Percentiles rank a stretch among this genome's conserved stretches.
These are phyloP conservation scores for Rhodotorula glutinis DNA, from an alignment of 1,284 basidiomycete species.

Conservation along the genomic window DNA sequence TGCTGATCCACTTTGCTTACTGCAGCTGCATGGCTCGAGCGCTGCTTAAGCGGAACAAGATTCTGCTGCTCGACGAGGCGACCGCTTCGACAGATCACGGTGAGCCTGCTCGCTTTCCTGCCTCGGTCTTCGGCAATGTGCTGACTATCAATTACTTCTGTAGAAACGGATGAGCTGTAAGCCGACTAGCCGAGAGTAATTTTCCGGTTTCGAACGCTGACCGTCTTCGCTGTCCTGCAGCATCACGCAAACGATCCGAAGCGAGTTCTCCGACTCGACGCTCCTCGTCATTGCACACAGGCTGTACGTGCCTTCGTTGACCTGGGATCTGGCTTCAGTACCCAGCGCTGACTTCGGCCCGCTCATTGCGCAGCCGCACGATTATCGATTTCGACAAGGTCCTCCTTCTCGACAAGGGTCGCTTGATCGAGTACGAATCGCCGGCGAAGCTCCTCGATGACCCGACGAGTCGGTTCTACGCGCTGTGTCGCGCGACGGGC, in stretches of 20 bases:
- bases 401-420: conserved; percentile 49
- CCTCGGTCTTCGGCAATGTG: not conserved
- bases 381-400: conserved; percentile 51
- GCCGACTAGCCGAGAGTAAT: conserved; percentile 39
- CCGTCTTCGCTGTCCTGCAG: not conserved
- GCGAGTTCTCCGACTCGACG: conserved; percentile 64
- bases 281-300: conserved; percentile 64
- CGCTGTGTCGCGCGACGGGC: conserved; percentile 34
- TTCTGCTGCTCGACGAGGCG: conserved; percentile 73
- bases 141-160: not conserved
- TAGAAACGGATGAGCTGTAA: conserved; percentile 65
- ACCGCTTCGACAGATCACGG: conserved; percentile 26
- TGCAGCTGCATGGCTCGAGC: conserved; percentile 47
- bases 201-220: too few species aligned
- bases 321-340: too few species aligned
- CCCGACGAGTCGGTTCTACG: conserved; percentile 36
- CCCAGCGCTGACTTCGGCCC: not conserved
- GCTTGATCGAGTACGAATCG: conserved; percentile 53
- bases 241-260: conserved; percentile 67
- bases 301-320: conserved; percentile 47
- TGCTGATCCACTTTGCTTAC: not conserved
- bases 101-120: conserved; percentile 14
- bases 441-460: conserved; percentile 51
- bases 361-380: conserved; percentile 43
- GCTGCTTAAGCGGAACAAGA: conserved; percentile 32